Evolutionary conservation across 2,329 filamentous ascomycete species (phyloP).

Genomic region (Harringtonia lauricola): DNA sequence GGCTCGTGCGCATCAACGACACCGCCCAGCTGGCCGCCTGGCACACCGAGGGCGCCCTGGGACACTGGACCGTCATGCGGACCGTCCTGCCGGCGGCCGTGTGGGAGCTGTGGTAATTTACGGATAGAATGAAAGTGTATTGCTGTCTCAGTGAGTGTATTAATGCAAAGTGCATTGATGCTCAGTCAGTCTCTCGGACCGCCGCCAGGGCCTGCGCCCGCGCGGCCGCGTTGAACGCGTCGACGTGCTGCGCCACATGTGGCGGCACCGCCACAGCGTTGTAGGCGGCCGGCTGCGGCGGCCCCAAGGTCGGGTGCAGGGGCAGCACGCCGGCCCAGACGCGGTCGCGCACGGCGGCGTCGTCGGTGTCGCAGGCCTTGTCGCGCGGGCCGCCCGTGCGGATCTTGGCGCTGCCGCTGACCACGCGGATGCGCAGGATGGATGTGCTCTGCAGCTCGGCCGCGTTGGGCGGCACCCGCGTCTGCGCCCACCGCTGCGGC

Average conservation of each 20-base stretch:
- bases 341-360: conserved; percentile 26
- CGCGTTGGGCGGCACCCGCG: conserved; percentile 57
- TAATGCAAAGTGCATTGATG: no score
- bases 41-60: conserved; percentile 65
- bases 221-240: conserved; percentile 22
- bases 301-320: conserved; percentile 50
- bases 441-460: conserved; percentile 67
- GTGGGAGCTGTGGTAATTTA: conserved; percentile 74
- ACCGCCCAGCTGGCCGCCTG: conserved; percentile 57
- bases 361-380: conserved; percentile 34
- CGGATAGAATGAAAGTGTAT: neutral
- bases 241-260: conserved; percentile 41
- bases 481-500: conserved; percentile 55
- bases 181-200: conserved; percentile 10
- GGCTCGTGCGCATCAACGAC: conserved; percentile 49
- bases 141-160: no score
- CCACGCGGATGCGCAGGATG: conserved; percentile 58
- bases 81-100: conserved; percentile 63
- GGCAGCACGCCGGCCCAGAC: conserved; percentile 51
- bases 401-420: conserved; percentile 66
- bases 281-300: conserved; percentile 47
- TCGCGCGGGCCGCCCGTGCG: conserved; percentile 52
- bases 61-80: conserved; percentile 91
- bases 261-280: conserved; percentile 51
- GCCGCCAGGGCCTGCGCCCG: conserved; percentile 15